phyloP scores from a whole-genome alignment of 495 filamentous ascomycete genomes.

The Aspergillus steynii region DNA sequence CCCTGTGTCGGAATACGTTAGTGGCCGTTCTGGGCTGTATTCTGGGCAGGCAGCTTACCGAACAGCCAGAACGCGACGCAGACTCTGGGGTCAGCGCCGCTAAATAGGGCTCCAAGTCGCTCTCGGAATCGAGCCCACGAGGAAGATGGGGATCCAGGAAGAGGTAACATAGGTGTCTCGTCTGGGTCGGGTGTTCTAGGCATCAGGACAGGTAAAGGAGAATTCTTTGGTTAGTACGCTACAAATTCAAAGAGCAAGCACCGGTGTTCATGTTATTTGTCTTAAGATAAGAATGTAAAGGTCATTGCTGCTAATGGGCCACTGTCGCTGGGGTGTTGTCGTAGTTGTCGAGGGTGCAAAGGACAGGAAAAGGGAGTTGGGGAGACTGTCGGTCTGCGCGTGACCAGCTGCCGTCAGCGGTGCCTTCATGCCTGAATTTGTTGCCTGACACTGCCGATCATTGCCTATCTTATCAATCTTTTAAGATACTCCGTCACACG shows the following conservation, averaged over 20 bases:
- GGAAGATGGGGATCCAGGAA: conserved; percentile 72
- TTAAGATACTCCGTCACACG: background rate
- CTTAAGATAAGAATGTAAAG: background rate
- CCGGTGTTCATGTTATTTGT: background rate
- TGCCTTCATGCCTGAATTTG: conserved; percentile 12
- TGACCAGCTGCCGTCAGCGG: background rate
- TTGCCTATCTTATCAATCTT: background rate
- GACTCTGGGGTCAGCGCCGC: conserved; percentile 69
- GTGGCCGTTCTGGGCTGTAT: background rate
- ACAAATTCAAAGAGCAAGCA: conserved; percentile 10
- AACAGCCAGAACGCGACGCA: conserved; percentile 89
- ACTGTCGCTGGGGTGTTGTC: background rate
- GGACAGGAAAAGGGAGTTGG: background rate
- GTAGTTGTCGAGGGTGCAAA: background rate
- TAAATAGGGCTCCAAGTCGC: conserved; percentile 62
- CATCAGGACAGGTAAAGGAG: conserved; percentile 22
- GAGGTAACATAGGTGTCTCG: conserved; percentile 53
- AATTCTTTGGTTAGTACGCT: conserved; percentile 12
- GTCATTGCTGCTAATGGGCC: background rate
- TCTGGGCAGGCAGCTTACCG: conserved; percentile 52
- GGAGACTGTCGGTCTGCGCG: background rate
- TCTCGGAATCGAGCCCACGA: conserved; percentile 70
- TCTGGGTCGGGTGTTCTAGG: conserved; percentile 18
- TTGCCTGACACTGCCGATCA: background rate
- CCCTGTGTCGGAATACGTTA: conserved; percentile 51